Evolutionary conservation across 2,329 filamentous ascomycete species (phyloP), one percentile per base, ranked within the genome.

Genomic region (Pyrenochaeta sp.): DNA sequence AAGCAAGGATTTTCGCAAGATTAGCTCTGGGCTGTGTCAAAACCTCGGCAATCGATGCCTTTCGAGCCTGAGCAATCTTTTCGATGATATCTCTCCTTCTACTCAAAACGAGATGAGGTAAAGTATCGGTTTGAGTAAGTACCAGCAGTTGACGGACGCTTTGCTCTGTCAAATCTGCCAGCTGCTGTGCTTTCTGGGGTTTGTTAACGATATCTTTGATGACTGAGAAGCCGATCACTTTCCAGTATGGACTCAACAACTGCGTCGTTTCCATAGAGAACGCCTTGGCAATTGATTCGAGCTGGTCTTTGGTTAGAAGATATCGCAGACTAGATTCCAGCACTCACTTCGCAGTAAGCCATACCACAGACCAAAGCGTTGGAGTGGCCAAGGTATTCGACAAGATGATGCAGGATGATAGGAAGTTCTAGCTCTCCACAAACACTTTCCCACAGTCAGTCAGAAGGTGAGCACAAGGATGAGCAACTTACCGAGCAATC

Each of bases 211-310:
- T 84, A 67, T 97, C 92, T 73, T 93, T 94, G 28, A 95, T 90
- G 2, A 92, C 89, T 49, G 89, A 86, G 58, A 94, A 90, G 0
- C 92, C 93, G 44, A 99, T 83, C 30, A 86, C 94, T 64, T 88
- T 87, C 93, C 94, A 98, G 75, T 93, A 98, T 0, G 94, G 93
- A 54, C 89, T 88, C 55, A 98, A 89, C 0, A 99, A 81, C 15
- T 88, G 86, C 28, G 85, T 83, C 1, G 89, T 85, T 1, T 87
- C 89, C 37, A 86, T 82, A 2, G 83, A 82, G 40, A 88, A 85
- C 47, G 83, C 81, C 50, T 89, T 85, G 1, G 93, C 90, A 48
- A 98, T 83, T 59, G 88, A 88, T 22, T 90, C 83, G 39, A 97
- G 80, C 84, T 88, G 62, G 39, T 54, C 5, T 15, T 19, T 15